Conservation (phyloP, 768 basidiomycete species). For the Boletales sp. region DNA sequence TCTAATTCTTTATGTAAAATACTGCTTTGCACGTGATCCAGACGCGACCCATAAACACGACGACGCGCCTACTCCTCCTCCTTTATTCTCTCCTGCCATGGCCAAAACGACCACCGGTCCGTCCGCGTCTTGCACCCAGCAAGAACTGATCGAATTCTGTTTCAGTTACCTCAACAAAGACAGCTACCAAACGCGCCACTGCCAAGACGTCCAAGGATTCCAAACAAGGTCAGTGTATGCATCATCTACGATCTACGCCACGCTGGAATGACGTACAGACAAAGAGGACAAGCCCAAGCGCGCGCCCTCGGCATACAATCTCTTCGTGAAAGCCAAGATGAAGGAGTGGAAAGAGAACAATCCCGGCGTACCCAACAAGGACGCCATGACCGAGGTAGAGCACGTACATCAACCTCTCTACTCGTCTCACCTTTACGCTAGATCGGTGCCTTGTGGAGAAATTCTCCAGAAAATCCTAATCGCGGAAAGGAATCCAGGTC, state of each 20-base stretch:
- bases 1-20: background rate
- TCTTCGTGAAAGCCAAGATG: slow-evolving; percentile 55
- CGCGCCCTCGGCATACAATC: slow-evolving; percentile 56
- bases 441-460: slow-evolving; percentile 57
- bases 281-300: slow-evolving; percentile 52
- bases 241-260: background rate
- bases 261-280: slow-evolving; percentile 17
- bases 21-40: slow-evolving; percentile 24
- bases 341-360: slow-evolving; percentile 55
- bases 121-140: slow-evolving; percentile 3
- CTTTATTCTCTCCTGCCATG: slow-evolving; percentile 33
- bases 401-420: slow-evolving; percentile 3
- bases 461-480: slow-evolving; percentile 63
- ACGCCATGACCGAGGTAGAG: slow-evolving; percentile 49
- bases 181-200: slow-evolving; percentile 53
- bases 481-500: slow-evolving; percentile 50
- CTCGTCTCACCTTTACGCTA: slow-evolving; percentile 22
- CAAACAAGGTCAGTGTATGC: slow-evolving; percentile 32
- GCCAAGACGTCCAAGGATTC: slow-evolving; percentile 39
- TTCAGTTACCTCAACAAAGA: slow-evolving; percentile 51
- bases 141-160: slow-evolving; percentile 1
- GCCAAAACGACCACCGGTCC: slow-evolving; percentile 50
- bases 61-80: slow-evolving; percentile 1
- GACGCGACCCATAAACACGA: slow-evolving; percentile 25
- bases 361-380: slow-evolving; percentile 44